Evolutionary conservation across 1,284 basidiomycete species (phyloP).

Genomic region (Rhodotorula sp.): DNA sequence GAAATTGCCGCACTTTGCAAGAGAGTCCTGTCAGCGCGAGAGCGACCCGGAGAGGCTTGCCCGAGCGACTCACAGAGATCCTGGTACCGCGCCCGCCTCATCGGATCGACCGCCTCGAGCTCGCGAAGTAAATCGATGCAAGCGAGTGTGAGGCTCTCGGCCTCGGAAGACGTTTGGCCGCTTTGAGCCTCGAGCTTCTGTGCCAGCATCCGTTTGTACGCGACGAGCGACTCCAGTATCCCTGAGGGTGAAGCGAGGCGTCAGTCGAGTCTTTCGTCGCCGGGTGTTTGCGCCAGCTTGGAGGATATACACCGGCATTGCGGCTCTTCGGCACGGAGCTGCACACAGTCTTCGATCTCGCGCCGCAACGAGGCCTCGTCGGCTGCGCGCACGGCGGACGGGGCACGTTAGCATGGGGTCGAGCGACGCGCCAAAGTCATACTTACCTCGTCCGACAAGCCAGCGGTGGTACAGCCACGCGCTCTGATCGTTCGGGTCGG

Average conservation of each 20-base stretch:
- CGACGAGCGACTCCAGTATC: constrained; percentile 78
- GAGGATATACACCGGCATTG: constrained; percentile 79
- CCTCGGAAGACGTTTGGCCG: constrained; percentile 42
- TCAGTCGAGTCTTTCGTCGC: background rate
- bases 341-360: constrained; percentile 79
- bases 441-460: constrained; percentile 59
- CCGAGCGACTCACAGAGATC: constrained; percentile 53
- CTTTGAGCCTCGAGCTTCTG: constrained; percentile 10
- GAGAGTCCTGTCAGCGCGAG: too few species aligned
- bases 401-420: background rate
- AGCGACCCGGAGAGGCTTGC: too few species aligned
- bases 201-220: constrained; percentile 30
- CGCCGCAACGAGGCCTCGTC: constrained; percentile 58
- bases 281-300: background rate
- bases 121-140: constrained; percentile 58
- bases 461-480: constrained; percentile 98
- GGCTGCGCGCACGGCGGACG: constrained; percentile 56
- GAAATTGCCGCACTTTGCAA: too few species aligned
- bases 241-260: constrained; percentile 55
- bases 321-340: constrained; percentile 84
- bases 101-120: constrained; percentile 61
- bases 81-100: constrained; percentile 61
- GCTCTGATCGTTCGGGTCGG: constrained; percentile 92
- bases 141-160: constrained; percentile 53
- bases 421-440: background rate